Conservation (phyloP, 1,284 basidiomycete species). For the Lentinula novae-zelandiae region DNA sequence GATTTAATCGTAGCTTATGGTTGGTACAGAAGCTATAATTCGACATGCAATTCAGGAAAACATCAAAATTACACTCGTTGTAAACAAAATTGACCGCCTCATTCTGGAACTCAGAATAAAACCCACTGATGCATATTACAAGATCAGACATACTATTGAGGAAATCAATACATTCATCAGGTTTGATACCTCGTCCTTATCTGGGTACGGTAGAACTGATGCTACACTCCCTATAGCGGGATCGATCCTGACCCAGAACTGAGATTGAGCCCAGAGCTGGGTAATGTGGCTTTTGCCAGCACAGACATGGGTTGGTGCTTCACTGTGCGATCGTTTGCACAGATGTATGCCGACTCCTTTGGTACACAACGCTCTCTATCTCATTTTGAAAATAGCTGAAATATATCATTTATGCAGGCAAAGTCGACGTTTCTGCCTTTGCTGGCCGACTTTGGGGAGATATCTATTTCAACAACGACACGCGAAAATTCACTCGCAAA, state of each 20-base stretch:
- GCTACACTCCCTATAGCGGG: constrained; percentile 43
- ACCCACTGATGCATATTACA: constrained; percentile 96
- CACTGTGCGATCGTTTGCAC: constrained; percentile 90
- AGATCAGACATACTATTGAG: constrained; percentile 98
- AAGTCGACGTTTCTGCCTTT: constrained; percentile 63
- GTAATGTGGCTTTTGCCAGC: constrained; percentile 97
- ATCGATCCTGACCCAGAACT: constrained; percentile 87
- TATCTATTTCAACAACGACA: constrained; percentile 87
- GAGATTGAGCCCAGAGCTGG: constrained; percentile 89
- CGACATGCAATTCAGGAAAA: constrained; percentile 86
- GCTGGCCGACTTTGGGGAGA: constrained; percentile 97
- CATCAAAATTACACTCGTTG: constrained; percentile 88
- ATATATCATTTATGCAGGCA: constrained; percentile 32
- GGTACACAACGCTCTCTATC: constrained; percentile 35
- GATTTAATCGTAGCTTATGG: constrained; percentile 64
- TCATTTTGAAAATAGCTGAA: background rate
- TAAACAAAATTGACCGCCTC: constrained; percentile 98
- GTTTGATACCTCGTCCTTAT: constrained; percentile 33
- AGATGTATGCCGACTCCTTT: constrained; percentile 94
- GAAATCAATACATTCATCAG: constrained; percentile 96
- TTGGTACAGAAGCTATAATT: constrained; percentile 83
- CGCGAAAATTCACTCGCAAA: constrained; percentile 88
- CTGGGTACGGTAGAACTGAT: constrained; percentile 3
- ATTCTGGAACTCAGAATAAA: constrained; percentile 96
- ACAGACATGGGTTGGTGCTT: constrained; percentile 98